These are phyloP conservation scores for Saccharomycopsis vini DNA, from an alignment of 805 yeast species.

Conservation along the genomic window DNA sequence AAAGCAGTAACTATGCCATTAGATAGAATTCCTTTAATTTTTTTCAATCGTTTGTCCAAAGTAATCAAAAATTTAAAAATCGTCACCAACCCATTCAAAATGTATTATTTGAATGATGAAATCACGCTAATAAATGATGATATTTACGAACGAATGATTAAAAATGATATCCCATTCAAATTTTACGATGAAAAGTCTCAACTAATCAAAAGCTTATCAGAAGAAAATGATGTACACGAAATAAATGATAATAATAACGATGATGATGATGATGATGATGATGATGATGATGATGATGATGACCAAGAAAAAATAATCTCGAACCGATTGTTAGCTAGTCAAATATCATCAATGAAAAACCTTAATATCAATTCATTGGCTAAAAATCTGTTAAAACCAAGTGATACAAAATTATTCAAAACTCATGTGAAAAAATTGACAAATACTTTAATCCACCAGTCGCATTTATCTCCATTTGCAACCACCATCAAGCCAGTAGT, in stretches of 20 bases:
- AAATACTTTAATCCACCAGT: conserved; percentile 80
- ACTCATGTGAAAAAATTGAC: conserved; percentile 41
- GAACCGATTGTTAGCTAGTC: conserved; percentile 3
- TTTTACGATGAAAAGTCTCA: conserved; percentile 25
- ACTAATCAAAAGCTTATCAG: conserved; percentile 7
- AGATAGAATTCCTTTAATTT: conserved; percentile 57
- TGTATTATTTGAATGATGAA: conserved; percentile 79
- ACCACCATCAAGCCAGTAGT: conserved; percentile 50
- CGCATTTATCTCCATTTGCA: conserved; percentile 75
- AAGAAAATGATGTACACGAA: conserved; percentile 18
- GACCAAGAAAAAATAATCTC: conserved; percentile 23
- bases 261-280: conserved; percentile 25
- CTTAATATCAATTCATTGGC: conserved; percentile 19
- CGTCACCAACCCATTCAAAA: conserved; percentile 71
- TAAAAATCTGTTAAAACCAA: conserved; percentile 36
- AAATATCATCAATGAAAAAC: conserved; percentile 6
- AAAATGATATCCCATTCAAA: conserved; percentile 56
- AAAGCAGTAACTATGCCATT: conserved; percentile 59
- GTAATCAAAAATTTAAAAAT: conserved; percentile 45
- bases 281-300: conserved; percentile 16
- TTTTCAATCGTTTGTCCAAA: conserved; percentile 58
- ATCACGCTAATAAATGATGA: conserved; percentile 69
- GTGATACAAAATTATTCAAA: conserved; percentile 40
- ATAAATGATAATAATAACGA: conserved; percentile 22
- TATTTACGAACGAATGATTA: conserved; percentile 55